Base-by-base conservation (phyloP, 2,329 filamentous ascomycete genomes). In the Verticillium longisporum region DNA sequence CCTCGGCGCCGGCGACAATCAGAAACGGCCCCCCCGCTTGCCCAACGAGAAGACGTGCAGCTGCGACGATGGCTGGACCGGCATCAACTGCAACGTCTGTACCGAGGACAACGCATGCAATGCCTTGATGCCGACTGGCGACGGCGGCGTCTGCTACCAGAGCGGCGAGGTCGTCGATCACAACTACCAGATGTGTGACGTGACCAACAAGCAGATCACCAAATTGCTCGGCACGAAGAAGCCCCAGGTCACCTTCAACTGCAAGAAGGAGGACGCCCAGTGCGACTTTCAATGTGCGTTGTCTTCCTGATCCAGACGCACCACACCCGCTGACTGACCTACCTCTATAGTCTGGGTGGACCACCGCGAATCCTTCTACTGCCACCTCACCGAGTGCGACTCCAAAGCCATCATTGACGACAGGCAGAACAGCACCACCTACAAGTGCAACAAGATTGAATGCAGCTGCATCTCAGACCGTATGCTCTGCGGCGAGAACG, bases 11-110 rank as follows among this genome's bases (percentile, higher is more conserved):
- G 93, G 92, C 65, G 83, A 83, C 67, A 88, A 98, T 69, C 85
- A 95, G 67, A 87, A 98, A 69, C 85, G 95, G 67, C 85, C 88
- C 26, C 88, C 91, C 71, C 18, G 26, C 26, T 78, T 86, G 59
- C 54, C 54, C 26, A 87, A 85, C 64, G 82, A 87, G 61, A 78
- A 81, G 50, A 38, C 41, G 5, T 99, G 95, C 77, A 79, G 92
- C 53, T 99, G 95, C 74, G 89, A 93, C 71, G 90, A 96, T 41
- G 95, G 95, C 61, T 99, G 95, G 95, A 85, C 85, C 50, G 95
- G 95, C 65, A 94, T 99, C 77, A 99, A 99, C 80, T 99, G 95
- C 84, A 99, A 95, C 70, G 91, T 99, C 61, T 99, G 95, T 76
- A 87, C 89, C 63, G 86, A 87, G 4, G 83, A 98, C 72, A 80